A percentile compares a stretch with the other conserved stretches of the same genome.
These are phyloP conservation scores for Ustilago nuda DNA, from an alignment of 1,284 basidiomycete genomes.

Conservation along the genomic window DNA sequence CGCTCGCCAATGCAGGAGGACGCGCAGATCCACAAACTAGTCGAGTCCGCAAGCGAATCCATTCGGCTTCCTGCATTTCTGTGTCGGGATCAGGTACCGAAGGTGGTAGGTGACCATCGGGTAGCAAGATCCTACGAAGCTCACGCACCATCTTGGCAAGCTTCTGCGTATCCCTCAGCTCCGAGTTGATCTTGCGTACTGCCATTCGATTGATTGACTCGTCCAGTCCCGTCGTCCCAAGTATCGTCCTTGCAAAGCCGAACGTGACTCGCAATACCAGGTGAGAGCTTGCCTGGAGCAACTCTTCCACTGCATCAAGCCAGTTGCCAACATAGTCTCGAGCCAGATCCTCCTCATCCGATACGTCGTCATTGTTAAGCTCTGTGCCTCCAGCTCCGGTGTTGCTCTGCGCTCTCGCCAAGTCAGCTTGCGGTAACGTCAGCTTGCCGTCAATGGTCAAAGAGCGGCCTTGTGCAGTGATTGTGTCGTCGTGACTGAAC, in stretches of 20 bases:
- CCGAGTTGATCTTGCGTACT: conserved; percentile 17
- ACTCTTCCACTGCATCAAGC: conserved; percentile 31
- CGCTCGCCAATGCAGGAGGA: background rate
- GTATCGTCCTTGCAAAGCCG: conserved; percentile 18
- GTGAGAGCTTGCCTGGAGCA: conserved; percentile 19
- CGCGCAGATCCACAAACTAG: conserved; percentile 10
- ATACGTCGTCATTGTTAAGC: background rate
- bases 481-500: conserved; percentile 14
- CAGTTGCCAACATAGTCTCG: conserved; percentile 38
- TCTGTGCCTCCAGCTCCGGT: background rate
- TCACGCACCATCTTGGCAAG: conserved; percentile 18
- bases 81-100: conserved; percentile 39
- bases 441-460: conserved; percentile 12
- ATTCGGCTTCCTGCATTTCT: conserved; percentile 38
- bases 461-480: conserved; percentile 14
- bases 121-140: conserved; percentile 33
- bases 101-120: conserved; percentile 40
- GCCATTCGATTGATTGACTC: conserved; percentile 25
- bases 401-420: background rate
- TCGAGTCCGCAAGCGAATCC: conserved; percentile 37
- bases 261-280: conserved; percentile 19
- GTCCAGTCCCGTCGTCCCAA: conserved; percentile 24
- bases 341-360: conserved; percentile 10
- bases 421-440: conserved; percentile 1
- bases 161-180: conserved; percentile 29